phyloP scores from a whole-genome alignment of 768 basidiomycete genomes.

The Fomitopsis pulvina region DNA sequence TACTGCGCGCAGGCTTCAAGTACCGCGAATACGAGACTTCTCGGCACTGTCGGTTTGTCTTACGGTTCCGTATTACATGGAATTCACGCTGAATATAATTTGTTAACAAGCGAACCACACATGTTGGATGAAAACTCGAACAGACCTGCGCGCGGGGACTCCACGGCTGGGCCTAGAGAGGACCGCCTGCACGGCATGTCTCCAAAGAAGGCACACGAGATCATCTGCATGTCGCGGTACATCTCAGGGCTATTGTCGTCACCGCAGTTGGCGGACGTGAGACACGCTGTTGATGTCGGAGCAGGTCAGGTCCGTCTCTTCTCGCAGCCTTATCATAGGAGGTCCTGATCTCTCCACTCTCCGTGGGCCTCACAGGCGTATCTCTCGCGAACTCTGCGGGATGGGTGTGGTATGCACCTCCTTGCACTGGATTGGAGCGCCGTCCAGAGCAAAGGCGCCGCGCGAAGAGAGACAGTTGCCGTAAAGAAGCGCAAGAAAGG shows the following conservation, averaged over 20 bases:
- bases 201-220: conserved; percentile 73
- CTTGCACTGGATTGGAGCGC: conserved; percentile 63
- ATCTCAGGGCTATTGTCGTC: conserved; percentile 28
- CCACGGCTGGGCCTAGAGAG: not conserved
- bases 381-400: conserved; percentile 44
- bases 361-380: conserved; percentile 40
- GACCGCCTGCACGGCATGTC: conserved; percentile 47
- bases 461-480: conserved; percentile 24
- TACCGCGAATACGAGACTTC: conserved; percentile 6
- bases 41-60: not conserved
- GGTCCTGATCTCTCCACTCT: not conserved
- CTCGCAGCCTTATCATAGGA: not conserved
- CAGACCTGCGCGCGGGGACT: not conserved
- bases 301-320: conserved; percentile 51
- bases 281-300: conserved; percentile 63
- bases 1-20: conserved; percentile 12
- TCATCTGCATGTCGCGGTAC: conserved; percentile 54
- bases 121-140: not conserved
- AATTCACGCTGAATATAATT: not conserved
- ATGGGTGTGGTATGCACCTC: conserved; percentile 33
- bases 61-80: not conserved
- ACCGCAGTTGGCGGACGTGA: conserved; percentile 16
- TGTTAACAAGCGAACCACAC: not conserved
- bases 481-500: conserved; percentile 7
- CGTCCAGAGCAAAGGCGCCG: conserved; percentile 53